Evolutionary conservation across 2,329 filamentous ascomycete genomes (phyloP).

Genomic region (Trichophyton mentagrophytes): DNA sequence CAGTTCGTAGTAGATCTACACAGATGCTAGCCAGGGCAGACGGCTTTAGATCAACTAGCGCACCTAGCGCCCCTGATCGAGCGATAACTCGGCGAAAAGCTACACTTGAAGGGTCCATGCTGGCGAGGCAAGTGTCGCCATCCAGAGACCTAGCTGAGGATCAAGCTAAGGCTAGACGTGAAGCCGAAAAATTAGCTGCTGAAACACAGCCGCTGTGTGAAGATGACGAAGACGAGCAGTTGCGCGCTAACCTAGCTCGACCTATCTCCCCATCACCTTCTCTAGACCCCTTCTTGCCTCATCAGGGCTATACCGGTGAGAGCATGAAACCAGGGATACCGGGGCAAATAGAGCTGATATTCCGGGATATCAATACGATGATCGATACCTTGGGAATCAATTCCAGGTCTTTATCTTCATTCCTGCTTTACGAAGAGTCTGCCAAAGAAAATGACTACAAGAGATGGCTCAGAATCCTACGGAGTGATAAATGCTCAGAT

Average conservation of each 20-base stretch:
- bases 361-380: constrained; percentile 57
- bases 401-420: constrained; percentile 50
- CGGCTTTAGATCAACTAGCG: constrained; percentile 26
- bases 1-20: constrained; percentile 25
- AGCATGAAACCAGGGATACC: constrained; percentile 36
- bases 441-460: constrained; percentile 39
- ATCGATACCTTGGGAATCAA: constrained; percentile 86
- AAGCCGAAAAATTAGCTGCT: constrained; percentile 23
- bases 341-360: constrained; percentile 38
- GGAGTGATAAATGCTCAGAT: constrained; percentile 44
- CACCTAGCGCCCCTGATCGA: constrained; percentile 26
- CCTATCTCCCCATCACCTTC: constrained; percentile 32
- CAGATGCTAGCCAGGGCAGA: constrained; percentile 23
- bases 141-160: constrained; percentile 17
- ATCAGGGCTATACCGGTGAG: constrained; percentile 34
- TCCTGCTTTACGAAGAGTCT: constrained; percentile 37
- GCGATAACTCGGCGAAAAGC: constrained; percentile 31
- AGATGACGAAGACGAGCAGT: constrained; percentile 37
- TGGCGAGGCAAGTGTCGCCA: constrained; percentile 17
- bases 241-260: constrained; percentile 33
- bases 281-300: constrained; percentile 37
- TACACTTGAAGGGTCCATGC: constrained; percentile 24
- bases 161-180: constrained; percentile 20
- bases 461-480: constrained; percentile 31
- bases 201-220: constrained; percentile 29